Conservation (phyloP, 305 asterid genomes). For the Fraxinus floribunda region DNA sequence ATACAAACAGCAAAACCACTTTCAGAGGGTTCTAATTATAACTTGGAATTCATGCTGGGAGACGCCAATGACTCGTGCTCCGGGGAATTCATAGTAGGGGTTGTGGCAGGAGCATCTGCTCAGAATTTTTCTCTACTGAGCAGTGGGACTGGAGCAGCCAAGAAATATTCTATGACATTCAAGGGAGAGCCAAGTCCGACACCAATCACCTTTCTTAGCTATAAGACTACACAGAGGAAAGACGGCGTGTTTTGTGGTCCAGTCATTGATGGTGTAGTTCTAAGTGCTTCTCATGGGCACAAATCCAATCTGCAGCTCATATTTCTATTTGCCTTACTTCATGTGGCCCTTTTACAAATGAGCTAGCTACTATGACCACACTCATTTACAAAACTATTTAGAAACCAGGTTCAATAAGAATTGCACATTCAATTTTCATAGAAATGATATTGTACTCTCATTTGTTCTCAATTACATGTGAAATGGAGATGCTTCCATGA, state of each 20-base stretch:
- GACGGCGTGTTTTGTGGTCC: conserved; percentile 63
- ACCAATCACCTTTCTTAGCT: conserved; percentile 52
- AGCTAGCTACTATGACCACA: conserved; percentile 11
- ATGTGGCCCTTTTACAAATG: conserved; percentile 25
- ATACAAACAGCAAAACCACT: conserved; percentile 51
- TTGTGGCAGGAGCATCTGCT: conserved; percentile 46
- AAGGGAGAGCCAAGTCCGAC: conserved; percentile 38
- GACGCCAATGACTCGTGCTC: conserved; percentile 63
- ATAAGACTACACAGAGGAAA: conserved; percentile 33
- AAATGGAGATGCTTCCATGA: neutral
- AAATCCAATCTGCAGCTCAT: conserved; percentile 13
- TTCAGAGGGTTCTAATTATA: conserved; percentile 38
- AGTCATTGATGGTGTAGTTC: conserved; percentile 47
- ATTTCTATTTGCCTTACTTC: conserved; percentile 25
- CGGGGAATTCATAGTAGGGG: conserved; percentile 51
- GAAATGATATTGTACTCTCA: neutral
- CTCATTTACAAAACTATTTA: neutral
- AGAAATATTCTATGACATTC: conserved; percentile 39
- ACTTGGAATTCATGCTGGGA: conserved; percentile 54
- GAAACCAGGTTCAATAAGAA: neutral
- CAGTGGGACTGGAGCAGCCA: conserved; percentile 57
- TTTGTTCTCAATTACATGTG: neutral
- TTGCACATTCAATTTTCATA: neutral
- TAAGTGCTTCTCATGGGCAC: conserved; percentile 29
- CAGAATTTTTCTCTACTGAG: conserved; percentile 54